Conservation (phyloP, 2,329 filamentous ascomycete species). For the Fusarium odoratissimum region DNA sequence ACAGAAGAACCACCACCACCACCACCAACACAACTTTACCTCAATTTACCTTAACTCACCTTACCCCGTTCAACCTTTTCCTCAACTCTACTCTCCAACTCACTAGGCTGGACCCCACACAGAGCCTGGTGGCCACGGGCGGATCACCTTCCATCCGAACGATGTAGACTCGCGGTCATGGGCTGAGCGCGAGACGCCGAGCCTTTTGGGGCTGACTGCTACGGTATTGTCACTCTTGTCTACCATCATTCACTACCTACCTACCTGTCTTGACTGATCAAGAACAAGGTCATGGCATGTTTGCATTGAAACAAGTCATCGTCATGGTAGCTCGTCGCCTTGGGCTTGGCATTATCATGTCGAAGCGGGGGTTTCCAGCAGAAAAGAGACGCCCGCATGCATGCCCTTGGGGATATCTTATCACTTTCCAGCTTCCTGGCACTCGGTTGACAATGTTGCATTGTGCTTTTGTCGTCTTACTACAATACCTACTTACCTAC, state of each 20-base stretch:
- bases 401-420: neutral
- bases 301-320: neutral
- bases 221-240: neutral
- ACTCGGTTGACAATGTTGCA: neutral
- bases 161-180: slow-evolving; percentile 23
- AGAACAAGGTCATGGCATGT: neutral
- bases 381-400: neutral
- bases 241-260: neutral
- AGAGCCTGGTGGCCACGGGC: slow-evolving; percentile 19
- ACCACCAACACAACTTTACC: slow-evolving; percentile 5
- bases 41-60: neutral
- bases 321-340: neutral
- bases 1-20: neutral
- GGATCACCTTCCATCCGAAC: slow-evolving; percentile 11
- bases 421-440: slow-evolving; percentile 33
- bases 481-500: neutral
- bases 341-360: neutral
- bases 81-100: neutral
- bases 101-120: slow-evolving; percentile 1
- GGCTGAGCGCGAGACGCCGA: slow-evolving; percentile 22
- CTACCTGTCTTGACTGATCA: neutral
- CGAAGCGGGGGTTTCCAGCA: neutral
- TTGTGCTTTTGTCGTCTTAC: neutral
- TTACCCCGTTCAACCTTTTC: neutral
- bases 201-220: neutral